Evolutionary conservation across 139 green algal species (phyloP), one percentile per base, ranked within the genome.

Genomic region (Dunaliella primolecta): DNA sequence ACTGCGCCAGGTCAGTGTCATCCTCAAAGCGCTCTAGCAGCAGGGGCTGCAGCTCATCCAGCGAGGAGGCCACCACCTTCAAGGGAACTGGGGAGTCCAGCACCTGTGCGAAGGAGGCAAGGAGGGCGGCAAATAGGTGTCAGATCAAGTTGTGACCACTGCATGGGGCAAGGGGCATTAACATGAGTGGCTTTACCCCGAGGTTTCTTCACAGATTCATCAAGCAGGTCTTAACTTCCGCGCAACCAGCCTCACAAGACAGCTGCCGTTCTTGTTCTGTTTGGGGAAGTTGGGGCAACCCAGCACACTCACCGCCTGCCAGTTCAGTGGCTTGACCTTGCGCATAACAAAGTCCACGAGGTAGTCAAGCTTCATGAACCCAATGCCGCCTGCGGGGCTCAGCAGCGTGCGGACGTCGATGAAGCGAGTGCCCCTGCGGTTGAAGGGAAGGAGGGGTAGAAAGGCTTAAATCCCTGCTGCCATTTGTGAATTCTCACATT

Each of bases 261-360:
- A n/a, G n/a, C n/a, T n/a, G n/a, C n/a, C n/a, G n/a, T n/a, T n/a
- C n/a, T n/a, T n/a, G n/a, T n/a, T n/a, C n/a, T n/a, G n/a, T n/a
- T n/a, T n/a, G n/a, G n/a, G n/a, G n/a, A n/a, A n/a, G n/a, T n/a
- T n/a, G n/a, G n/a, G n/a, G n/a, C n/a, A n/a, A n/a, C n/a, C n/a
- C 25, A 77, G 71, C 2, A 21, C 30, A 57, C 77, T 1, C 31
- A 84, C 80, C 80, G 30, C 25, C 32, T 84, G 11, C 80, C 80
- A 97, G 86, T 95, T 88, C 46, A 98, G 90, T 3, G 95, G 94
- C 81, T 89, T 91, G 46, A 89, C 70, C 0, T 86, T 46, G 24
- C 90, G 2, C 93, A 98, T 98, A 0, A 98, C 90, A 29, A 95
- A 29, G 72, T 97, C 93, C 0, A 98, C 75, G 72, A 98, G 82